Evolutionary conservation across 495 filamentous ascomycete genomes (phyloP).

Genomic region (Penicillium nucicola): DNA sequence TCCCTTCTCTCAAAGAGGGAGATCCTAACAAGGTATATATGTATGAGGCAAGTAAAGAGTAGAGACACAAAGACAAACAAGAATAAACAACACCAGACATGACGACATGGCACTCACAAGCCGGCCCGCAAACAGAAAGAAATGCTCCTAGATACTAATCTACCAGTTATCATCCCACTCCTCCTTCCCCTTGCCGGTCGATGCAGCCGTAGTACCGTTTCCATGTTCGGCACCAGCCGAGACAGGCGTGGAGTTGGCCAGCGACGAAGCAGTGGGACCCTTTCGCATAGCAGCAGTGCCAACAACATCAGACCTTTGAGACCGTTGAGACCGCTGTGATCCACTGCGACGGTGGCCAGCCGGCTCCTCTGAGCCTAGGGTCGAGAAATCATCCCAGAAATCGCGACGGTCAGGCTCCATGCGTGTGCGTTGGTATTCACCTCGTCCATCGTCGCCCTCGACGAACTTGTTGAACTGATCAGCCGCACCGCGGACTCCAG

Average conservation of each 20-base stretch:
- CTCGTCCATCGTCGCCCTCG: constrained; percentile 54
- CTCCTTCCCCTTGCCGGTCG: constrained; percentile 45
- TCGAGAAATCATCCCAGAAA: constrained; percentile 83
- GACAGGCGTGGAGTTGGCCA: constrained; percentile 24
- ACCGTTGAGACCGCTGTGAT: constrained; percentile 20
- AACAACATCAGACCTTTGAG: constrained; percentile 46
- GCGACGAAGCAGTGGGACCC: constrained; percentile 38
- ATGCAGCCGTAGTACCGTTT: constrained; percentile 29
- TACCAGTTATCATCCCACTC: constrained; percentile 70
- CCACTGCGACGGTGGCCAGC: constrained; percentile 31
- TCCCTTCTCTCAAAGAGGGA: not conserved
- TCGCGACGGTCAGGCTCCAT: constrained; percentile 69
- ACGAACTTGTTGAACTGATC: constrained; percentile 81
- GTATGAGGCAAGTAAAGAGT: constrained; percentile 2
- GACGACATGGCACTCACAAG: constrained; percentile 8
- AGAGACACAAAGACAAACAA: not conserved
- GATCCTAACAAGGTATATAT: constrained; percentile 15
- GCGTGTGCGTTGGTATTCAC: constrained; percentile 7
- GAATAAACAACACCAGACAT: not conserved
- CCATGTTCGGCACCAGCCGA: constrained; percentile 35
- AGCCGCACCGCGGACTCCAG: constrained; percentile 66
- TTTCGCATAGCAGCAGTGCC: constrained; percentile 73
- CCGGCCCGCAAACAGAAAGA: constrained; percentile 1
- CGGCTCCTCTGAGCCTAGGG: constrained; percentile 54
- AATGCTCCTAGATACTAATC: constrained; percentile 7